Conservation (phyloP, 2,329 filamentous ascomycete genomes). For the Lachnellula subtilissima region DNA sequence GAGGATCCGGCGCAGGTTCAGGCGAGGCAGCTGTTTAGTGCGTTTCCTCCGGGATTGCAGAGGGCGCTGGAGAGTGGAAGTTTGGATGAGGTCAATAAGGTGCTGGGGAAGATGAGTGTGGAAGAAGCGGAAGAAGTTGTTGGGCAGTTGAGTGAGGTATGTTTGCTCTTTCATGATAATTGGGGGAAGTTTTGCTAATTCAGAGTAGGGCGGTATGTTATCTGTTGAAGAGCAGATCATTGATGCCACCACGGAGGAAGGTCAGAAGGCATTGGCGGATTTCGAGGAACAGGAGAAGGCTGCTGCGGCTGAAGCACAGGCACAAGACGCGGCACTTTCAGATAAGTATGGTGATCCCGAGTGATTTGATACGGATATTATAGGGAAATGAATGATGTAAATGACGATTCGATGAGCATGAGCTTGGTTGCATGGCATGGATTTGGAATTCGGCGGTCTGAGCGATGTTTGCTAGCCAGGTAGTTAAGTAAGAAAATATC, state of each 20-base stretch:
- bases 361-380: slow-evolving; percentile 15
- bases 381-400: background rate
- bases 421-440: background rate
- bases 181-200: slow-evolving; percentile 1
- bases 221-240: slow-evolving; percentile 92
- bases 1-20: slow-evolving; percentile 59
- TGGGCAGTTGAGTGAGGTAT: slow-evolving; percentile 67
- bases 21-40: slow-evolving; percentile 73
- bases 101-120: slow-evolving; percentile 82
- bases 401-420: background rate
- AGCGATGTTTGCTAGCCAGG: background rate
- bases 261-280: slow-evolving; percentile 70
- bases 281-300: slow-evolving; percentile 55
- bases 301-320: slow-evolving; percentile 13
- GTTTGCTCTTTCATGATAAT: slow-evolving; percentile 18
- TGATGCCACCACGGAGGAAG: slow-evolving; percentile 87
- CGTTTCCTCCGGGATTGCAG: slow-evolving; percentile 76
- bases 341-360: slow-evolving; percentile 33
- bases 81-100: slow-evolving; percentile 82
- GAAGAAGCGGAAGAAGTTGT: slow-evolving; percentile 84
- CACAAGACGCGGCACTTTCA: slow-evolving; percentile 10
- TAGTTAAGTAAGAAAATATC: slow-evolving; percentile 1
- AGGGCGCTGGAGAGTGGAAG: slow-evolving; percentile 82
- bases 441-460: background rate
- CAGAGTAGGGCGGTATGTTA: slow-evolving; percentile 67